These are phyloP conservation scores for Komagataella pastoris DNA, from an alignment of 805 yeast species.

Conservation along the genomic window DNA sequence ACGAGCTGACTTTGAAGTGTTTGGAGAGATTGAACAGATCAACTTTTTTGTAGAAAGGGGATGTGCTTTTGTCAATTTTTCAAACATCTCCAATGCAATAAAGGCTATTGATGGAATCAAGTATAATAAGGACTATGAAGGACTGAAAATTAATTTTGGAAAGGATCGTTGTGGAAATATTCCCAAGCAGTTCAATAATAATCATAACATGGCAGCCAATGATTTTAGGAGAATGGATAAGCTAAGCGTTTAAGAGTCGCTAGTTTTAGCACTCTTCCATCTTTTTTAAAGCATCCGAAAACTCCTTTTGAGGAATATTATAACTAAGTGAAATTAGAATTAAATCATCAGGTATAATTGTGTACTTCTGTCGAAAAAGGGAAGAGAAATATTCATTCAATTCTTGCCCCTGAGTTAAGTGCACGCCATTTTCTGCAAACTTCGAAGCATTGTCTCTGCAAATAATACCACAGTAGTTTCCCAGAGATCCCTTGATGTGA, in stretches of 20 bases:
- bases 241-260: neutral
- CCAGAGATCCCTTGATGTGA: neutral
- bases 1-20: slow-evolving; percentile 60
- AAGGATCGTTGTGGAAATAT: slow-evolving; percentile 93
- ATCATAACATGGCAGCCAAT: neutral
- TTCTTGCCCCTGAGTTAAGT: neutral
- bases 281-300: neutral
- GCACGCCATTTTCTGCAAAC: neutral
- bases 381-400: neutral
- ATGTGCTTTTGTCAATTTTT: slow-evolving; percentile 86
- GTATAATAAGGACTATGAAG: slow-evolving; percentile 53
- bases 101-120: slow-evolving; percentile 87
- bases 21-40: slow-evolving; percentile 93
- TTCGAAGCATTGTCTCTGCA: neutral
- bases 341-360: neutral
- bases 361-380: neutral
- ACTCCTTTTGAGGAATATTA: neutral
- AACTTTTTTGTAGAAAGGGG: slow-evolving; percentile 72
- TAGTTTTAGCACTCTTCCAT: neutral
- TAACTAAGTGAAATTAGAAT: neutral
- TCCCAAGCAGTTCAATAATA: slow-evolving; percentile 50
- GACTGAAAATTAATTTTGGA: slow-evolving; percentile 79
- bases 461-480: neutral
- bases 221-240: neutral
- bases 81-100: slow-evolving; percentile 83